Evolutionary conservation across 2,329 filamentous ascomycete species (phyloP), one percentile per base, ranked within the genome.

Genomic region (Xylaria hypoxylon): DNA sequence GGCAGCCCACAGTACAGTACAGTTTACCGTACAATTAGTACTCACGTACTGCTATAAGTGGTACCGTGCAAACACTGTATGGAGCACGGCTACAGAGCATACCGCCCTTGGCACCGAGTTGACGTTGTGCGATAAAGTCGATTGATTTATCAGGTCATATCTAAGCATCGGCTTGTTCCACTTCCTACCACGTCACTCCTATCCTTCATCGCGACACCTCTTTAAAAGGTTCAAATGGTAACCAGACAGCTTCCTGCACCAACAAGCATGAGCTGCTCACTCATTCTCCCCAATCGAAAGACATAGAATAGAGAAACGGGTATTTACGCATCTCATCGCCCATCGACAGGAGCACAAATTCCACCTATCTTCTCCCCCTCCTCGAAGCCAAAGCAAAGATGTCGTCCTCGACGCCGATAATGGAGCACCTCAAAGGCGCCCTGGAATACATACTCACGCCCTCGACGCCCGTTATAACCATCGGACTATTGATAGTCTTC

Each of bases 401-500:
- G 65, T 51, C 62, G 33, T 64, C 68, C 61, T 52, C 45, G 33
- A n/a, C 57, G 55, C 58, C 52, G 15, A 59, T 55, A 44, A 57
- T 84, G 79, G 75, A 78, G 55, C 73, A 74, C 69, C 75, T 83
- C 62, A 75, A 77, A 64, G 70, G 78, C 57, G 72, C 83, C 73
- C 71, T 87, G 73, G 84, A 87, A 78, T 80, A 81, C 66, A 79
- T 88, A 64, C 80, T 91, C 75, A 86, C 83, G 65, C 89, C 89
- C n/a, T 89, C 88, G 17, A 72, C 82, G 11, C 77, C 87, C 60
- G 84, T 88, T 65, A 86, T 98, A 74, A 72, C 89, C 68, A 77
- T 95, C 76, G 91, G 93, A 15, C 75, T 91, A 22, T 70, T 93
- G 63, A 82, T 97, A 75, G 87, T 92, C 67, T 77, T 97, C 71